These are phyloP conservation scores for Carex littledalei DNA, from an alignment of 176 grass and related monocot genomes.

Conservation along the genomic window DNA sequence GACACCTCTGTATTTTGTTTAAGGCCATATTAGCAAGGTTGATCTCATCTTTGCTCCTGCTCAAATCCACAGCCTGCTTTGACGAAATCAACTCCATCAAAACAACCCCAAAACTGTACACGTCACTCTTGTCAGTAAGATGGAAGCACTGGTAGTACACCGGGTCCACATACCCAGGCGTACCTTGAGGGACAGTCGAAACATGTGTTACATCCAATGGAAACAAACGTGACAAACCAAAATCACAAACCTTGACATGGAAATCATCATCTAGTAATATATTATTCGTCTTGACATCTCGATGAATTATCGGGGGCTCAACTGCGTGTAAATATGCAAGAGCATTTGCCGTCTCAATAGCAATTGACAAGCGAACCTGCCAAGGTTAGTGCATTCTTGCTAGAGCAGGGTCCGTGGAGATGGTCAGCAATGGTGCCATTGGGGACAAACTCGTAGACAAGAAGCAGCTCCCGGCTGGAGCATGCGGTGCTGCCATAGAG, in stretches of 20 bases:
- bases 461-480: conserved; percentile 58
- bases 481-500: conserved; percentile 70
- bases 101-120: conserved; percentile 93
- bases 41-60: conserved; percentile 52
- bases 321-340: conserved; percentile 67
- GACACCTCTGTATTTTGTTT: conserved; percentile 57
- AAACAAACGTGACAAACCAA: conserved; percentile 68
- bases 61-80: conserved; percentile 80
- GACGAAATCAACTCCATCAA: conserved; percentile 82
- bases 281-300: conserved; percentile 86
- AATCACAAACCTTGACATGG: conserved; percentile 82
- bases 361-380: conserved; percentile 63
- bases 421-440: conserved; percentile 96
- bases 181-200: conserved; percentile 87
- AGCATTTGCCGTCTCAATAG: conserved; percentile 79
- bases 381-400: conserved; percentile 50
- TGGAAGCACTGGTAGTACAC: conserved; percentile 86
- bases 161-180: conserved; percentile 83
- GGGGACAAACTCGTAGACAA: conserved; percentile 73
- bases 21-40: conserved; percentile 66
- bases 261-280: conserved; percentile 67
- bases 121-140: conserved; percentile 90
- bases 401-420: conserved; percentile 43
- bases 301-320: conserved; percentile 64
- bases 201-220: conserved; percentile 82